Conservation (phyloP, 2,329 filamentous ascomycete species). For the Curvularia eragrostidis region DNA sequence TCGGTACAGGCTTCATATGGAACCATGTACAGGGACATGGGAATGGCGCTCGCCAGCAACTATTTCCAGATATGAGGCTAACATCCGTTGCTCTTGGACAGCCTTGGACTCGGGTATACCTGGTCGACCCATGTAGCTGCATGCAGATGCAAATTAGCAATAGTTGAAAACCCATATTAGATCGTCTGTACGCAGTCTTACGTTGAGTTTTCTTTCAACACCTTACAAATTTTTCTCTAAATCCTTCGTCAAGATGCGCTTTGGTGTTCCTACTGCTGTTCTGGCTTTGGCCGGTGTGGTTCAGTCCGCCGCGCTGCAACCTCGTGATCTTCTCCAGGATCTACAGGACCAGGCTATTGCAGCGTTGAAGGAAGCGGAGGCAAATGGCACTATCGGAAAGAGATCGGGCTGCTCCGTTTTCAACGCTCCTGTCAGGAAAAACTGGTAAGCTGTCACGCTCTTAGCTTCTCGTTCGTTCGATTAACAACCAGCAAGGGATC, state of each 20-base stretch:
- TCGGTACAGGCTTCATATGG: background rate
- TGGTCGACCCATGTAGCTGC: constrained; percentile 10
- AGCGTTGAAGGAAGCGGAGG: constrained; percentile 14
- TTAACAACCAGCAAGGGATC: background rate
- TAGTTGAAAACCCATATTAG: constrained; percentile 3
- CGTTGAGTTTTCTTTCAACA: background rate
- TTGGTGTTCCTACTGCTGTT: constrained; percentile 4
- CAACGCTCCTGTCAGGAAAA: constrained; percentile 19
- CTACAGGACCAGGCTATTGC: constrained; percentile 23
- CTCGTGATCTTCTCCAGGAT: constrained; percentile 18
- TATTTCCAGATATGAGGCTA: background rate
- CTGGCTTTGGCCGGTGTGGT: constrained; percentile 18
- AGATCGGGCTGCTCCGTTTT: constrained; percentile 12
- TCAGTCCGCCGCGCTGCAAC: constrained; percentile 15
- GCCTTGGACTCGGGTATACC: background rate
- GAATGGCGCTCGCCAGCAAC: background rate
- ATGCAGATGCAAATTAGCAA: constrained; percentile 1
- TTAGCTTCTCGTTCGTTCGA: background rate
- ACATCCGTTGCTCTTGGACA: background rate
- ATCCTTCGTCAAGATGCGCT: constrained; percentile 8
- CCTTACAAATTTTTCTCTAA: background rate
- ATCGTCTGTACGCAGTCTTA: background rate
- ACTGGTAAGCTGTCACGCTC: constrained; percentile 21
- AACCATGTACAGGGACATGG: background rate
- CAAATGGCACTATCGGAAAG: constrained; percentile 11